Percentiles rank a stretch among this genome's conserved stretches.
Evolutionary conservation across 352 stramenopile species (phyloP).

Genomic region (Pelagophyceae sp.): DNA sequence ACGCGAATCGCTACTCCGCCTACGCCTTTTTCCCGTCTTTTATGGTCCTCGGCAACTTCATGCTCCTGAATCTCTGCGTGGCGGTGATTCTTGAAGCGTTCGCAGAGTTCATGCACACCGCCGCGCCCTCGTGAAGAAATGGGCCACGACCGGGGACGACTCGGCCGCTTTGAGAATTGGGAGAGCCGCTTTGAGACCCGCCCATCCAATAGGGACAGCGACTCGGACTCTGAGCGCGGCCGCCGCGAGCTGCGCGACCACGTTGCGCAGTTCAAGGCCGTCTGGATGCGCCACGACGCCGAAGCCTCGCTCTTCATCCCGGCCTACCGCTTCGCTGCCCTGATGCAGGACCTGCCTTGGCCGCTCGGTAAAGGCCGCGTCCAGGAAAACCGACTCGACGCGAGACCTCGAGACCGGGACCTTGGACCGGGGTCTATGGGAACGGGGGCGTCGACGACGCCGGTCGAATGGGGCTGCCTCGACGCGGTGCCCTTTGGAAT

Average conservation of each 20-base stretch:
- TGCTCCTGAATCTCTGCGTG: constrained; percentile 64
- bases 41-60: constrained; percentile 54
- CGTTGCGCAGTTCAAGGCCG: constrained; percentile 20
- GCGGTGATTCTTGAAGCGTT: constrained; percentile 69
- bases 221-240: constrained; percentile 17
- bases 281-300: constrained; percentile 24
- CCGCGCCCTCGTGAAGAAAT: too few species aligned
- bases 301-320: constrained; percentile 27
- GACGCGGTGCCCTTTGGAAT: too few species aligned
- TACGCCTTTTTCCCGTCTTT: constrained; percentile 61
- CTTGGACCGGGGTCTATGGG: too few species aligned
- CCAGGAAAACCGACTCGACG: too few species aligned
- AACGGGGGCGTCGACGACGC: too few species aligned
- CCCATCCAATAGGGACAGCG: too few species aligned
- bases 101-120: constrained; percentile 40
- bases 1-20: constrained; percentile 27
- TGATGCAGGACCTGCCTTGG: constrained; percentile 22
- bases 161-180: too few species aligned
- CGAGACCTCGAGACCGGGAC: too few species aligned
- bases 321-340: background rate
- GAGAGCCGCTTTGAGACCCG: too few species aligned
- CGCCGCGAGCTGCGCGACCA: constrained; percentile 15
- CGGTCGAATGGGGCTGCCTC: too few species aligned
- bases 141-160: too few species aligned
- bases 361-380: too few species aligned